Evolutionary conservation across 148 eudicot genomes (phyloP).

Genomic region (Vaccinium vitisidaea): DNA sequence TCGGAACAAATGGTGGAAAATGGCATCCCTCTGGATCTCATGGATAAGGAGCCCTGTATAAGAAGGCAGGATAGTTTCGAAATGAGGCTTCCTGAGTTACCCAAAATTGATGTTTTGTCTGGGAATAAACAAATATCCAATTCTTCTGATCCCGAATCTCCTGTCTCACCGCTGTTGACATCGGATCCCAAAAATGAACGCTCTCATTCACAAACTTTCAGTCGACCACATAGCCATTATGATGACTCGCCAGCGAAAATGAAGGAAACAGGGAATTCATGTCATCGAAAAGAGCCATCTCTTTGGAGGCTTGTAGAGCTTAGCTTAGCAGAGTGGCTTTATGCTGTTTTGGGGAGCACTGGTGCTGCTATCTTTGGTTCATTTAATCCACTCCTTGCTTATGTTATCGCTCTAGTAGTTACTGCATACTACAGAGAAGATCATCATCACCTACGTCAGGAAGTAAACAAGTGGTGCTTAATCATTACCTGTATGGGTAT

Average conservation of each 20-base stretch:
- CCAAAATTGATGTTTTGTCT: conserved; percentile 79
- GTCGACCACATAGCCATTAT: conserved; percentile 70
- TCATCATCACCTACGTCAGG: conserved; percentile 47
- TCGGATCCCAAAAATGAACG: conserved; percentile 96
- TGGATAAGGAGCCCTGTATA: conserved; percentile 79
- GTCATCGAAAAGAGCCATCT: conserved; percentile 56
- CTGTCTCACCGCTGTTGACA: conserved; percentile 93
- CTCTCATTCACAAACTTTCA: conserved; percentile 95
- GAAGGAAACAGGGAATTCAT: conserved; percentile 42
- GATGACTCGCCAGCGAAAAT: conserved; percentile 43
- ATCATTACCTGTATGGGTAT: conserved; percentile 92
- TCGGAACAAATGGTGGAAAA: conserved; percentile 74
- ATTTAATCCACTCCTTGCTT: conserved; percentile 95
- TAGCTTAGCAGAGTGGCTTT: conserved; percentile 98
- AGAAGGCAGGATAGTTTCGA: conserved; percentile 96
- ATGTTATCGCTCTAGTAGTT: conserved; percentile 82
- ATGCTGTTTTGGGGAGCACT: conserved; percentile 91
- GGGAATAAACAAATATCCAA: conserved; percentile 49
- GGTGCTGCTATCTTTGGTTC: conserved; percentile 99
- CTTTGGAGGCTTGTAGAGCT: conserved; percentile 97
- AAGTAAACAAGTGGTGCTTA: conserved; percentile 96
- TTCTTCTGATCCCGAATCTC: conserved; percentile 92
- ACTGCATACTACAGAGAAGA: conserved; percentile 61
- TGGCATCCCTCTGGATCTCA: conserved; percentile 49
- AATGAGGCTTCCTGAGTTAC: conserved; percentile 83